phyloP scores from a whole-genome alignment of 257 asterid species.

The Leptodermis oblonga region DNA sequence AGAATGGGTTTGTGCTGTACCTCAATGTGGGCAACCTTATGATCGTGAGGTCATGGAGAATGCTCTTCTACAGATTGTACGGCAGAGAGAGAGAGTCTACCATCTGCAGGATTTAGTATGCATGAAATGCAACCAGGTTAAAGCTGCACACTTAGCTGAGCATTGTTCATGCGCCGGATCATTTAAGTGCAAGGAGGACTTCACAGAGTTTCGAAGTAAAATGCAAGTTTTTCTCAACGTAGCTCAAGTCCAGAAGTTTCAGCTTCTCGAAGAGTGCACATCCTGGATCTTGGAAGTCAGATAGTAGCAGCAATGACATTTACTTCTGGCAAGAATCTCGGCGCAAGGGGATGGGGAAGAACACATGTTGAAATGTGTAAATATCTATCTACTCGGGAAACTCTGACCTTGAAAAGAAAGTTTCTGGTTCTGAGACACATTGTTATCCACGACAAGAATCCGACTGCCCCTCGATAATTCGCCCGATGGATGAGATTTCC shows the following conservation, averaged over 20 bases:
- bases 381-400: background rate
- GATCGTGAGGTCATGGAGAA: constrained; percentile 81
- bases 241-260: constrained; percentile 68
- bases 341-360: background rate
- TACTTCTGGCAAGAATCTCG: background rate
- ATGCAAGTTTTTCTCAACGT: constrained; percentile 62
- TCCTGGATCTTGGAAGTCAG: constrained; percentile 67
- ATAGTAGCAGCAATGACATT: background rate
- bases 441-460: background rate
- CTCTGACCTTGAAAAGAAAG: background rate
- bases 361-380: background rate
- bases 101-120: constrained; percentile 92
- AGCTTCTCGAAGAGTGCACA: constrained; percentile 66
- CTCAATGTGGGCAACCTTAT: constrained; percentile 88
- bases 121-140: constrained; percentile 79
- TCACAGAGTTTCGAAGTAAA: constrained; percentile 51
- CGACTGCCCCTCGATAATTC: background rate
- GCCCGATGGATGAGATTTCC: background rate
- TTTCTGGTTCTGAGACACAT: background rate
- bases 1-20: constrained; percentile 78
- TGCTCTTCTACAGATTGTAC: constrained; percentile 68
- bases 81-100: constrained; percentile 85
- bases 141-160: constrained; percentile 80
- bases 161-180: constrained; percentile 88
- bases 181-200: constrained; percentile 67